Conservation (phyloP, 768 basidiomycete species). For the Lanmaoa pseudosensibilis region DNA sequence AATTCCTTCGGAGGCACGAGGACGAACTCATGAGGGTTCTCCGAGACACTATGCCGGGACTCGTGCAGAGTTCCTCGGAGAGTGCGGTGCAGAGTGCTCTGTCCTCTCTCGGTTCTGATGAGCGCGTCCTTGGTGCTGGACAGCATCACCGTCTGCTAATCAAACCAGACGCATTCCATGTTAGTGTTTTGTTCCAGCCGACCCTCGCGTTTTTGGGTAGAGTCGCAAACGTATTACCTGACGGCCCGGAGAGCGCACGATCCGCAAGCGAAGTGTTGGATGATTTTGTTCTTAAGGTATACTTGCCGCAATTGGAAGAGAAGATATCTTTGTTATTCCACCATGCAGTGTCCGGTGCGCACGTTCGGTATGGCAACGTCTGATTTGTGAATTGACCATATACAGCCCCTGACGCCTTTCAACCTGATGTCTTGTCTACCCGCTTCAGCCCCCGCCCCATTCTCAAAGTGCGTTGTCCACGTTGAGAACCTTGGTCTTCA, state of each 20-base stretch:
- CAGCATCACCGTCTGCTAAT: conserved; percentile 86
- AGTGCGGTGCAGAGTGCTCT: conserved; percentile 60
- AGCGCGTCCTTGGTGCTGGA: conserved; percentile 67
- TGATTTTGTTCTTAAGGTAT: conserved; percentile 90
- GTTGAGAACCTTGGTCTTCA: neutral
- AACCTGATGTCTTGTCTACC: conserved; percentile 69
- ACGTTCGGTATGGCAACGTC: neutral
- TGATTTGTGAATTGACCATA: conserved; percentile 2
- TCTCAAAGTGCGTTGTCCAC: conserved; percentile 56
- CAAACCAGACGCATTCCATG: conserved; percentile 91
- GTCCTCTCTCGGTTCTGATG: conserved; percentile 64
- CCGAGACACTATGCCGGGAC: conserved; percentile 90
- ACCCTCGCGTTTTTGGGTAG: conserved; percentile 82
- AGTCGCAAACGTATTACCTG: conserved; percentile 69
- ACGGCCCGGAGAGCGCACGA: conserved; percentile 62
- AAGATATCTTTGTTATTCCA: conserved; percentile 88
- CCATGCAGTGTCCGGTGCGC: conserved; percentile 72
- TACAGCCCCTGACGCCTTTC: conserved; percentile 82
- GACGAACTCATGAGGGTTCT: conserved; percentile 81
- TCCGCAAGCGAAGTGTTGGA: conserved; percentile 77
- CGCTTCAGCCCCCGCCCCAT: conserved; percentile 71
- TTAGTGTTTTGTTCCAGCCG: conserved; percentile 91
- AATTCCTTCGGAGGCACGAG: conserved; percentile 72
- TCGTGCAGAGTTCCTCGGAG: conserved; percentile 72
- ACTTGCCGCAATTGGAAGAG: conserved; percentile 93